Evolutionary conservation across 2,329 filamentous ascomycete genomes (phyloP).

Genomic region (Balansia obtecta): DNA sequence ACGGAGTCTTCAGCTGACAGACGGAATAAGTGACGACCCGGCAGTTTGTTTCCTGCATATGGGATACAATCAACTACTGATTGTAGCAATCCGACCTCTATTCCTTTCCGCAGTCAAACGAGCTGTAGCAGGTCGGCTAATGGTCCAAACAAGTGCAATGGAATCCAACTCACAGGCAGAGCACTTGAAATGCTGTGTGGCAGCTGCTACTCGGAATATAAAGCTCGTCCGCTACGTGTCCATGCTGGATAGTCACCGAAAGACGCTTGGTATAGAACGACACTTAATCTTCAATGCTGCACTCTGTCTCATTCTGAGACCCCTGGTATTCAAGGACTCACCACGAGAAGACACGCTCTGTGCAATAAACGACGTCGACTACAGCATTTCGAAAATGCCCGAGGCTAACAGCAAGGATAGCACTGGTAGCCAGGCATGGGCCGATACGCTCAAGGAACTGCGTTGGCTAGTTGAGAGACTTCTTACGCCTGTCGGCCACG

Average conservation of each 20-base stretch:
- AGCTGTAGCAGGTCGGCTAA: conserved; percentile 28
- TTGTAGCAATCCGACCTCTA: conserved; percentile 34
- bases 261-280: conserved; percentile 30
- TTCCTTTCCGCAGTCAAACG: conserved; percentile 35
- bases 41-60: conserved; percentile 34
- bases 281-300: conserved; percentile 39
- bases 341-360: conserved; percentile 12
- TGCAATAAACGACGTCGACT: conserved; percentile 21
- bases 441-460: conserved; percentile 26
- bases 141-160: conserved; percentile 15
- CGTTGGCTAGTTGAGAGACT: conserved; percentile 23
- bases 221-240: conserved; percentile 28
- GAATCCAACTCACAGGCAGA: conserved; percentile 12
- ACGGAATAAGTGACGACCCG: conserved; percentile 26
- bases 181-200: conserved; percentile 26
- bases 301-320: conserved; percentile 33
- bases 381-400: conserved; percentile 29
- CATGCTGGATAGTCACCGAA: conserved; percentile 22
- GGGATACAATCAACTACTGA: conserved; percentile 36
- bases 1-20: conserved; percentile 22
- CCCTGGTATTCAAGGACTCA: conserved; percentile 23
- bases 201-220: conserved; percentile 33
- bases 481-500: conserved; percentile 11
- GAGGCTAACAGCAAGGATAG: conserved; percentile 25
- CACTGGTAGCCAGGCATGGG: conserved; percentile 26